Evolutionary conservation across 2,329 filamentous ascomycete species (phyloP).

Genomic region (Aquanectria penicillioides): DNA sequence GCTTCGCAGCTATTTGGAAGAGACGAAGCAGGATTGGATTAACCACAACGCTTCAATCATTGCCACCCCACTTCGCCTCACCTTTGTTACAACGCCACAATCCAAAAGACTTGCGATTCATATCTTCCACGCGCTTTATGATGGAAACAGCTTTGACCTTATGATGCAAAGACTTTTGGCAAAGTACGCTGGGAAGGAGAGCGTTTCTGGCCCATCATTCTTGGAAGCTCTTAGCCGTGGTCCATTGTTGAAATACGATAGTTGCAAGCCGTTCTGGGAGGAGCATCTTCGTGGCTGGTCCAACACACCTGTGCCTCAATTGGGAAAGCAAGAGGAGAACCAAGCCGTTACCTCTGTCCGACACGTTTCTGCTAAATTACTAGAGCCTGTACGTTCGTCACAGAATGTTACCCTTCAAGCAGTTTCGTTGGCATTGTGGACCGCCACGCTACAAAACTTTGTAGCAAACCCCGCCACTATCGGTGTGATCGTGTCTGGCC

Average conservation of each 20-base stretch:
- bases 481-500: slow-evolving; percentile 82
- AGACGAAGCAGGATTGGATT: slow-evolving; percentile 62
- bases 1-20: slow-evolving; percentile 46
- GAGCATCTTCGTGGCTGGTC: slow-evolving; percentile 57
- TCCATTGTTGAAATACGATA: slow-evolving; percentile 63
- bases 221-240: slow-evolving; percentile 75
- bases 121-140: slow-evolving; percentile 89
- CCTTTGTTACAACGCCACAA: slow-evolving; percentile 58
- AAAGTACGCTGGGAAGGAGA: slow-evolving; percentile 31
- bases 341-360: slow-evolving; percentile 24
- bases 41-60: slow-evolving; percentile 52
- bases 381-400: slow-evolving; percentile 64
- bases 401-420: slow-evolving; percentile 83
- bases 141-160: slow-evolving; percentile 79
- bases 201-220: slow-evolving; percentile 63
- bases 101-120: slow-evolving; percentile 64
- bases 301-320: slow-evolving; percentile 20
- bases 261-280: slow-evolving; percentile 72
- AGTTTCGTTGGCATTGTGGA: slow-evolving; percentile 80
- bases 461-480: slow-evolving; percentile 62
- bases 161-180: slow-evolving; percentile 67
- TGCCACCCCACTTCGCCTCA: slow-evolving; percentile 31
- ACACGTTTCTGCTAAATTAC: slow-evolving; percentile 48
- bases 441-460: slow-evolving; percentile 66
- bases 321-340: slow-evolving; percentile 11